Conservation (phyloP, 2,329 filamentous ascomycete genomes). For the Chaetomium sp. region DNA sequence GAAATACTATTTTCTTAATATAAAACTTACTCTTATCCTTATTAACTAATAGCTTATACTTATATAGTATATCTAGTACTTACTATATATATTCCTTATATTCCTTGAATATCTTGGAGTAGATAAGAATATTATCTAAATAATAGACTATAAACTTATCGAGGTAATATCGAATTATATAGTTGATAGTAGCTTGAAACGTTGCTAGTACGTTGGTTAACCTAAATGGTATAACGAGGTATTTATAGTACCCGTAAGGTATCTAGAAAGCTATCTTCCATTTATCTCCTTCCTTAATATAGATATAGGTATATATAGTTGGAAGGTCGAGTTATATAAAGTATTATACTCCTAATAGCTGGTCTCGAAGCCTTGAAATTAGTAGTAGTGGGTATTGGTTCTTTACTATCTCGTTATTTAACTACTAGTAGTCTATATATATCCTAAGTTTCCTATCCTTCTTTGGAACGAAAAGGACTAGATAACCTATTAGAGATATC, state of each 20-base stretch:
- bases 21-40: neutral
- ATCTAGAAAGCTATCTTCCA: too few relatives aligned
- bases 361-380: too few relatives aligned
- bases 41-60: neutral
- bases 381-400: too few relatives aligned
- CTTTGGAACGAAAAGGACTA: neutral
- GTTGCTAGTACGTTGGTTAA: too few relatives aligned
- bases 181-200: too few relatives aligned
- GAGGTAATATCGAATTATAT: too few relatives aligned
- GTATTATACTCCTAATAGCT: too few relatives aligned
- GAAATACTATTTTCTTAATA: neutral
- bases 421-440: neutral
- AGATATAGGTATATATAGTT: neutral
- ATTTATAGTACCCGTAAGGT: too few relatives aligned
- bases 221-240: too few relatives aligned
- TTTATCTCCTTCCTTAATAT: neutral
- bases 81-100: neutral
- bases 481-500: neutral
- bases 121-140: conserved; percentile 2
- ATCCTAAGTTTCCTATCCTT: neutral
- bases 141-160: neutral
- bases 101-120: neutral
- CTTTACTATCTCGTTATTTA: neutral
- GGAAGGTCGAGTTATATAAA: too few relatives aligned
- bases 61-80: neutral